Evolutionary conservation across 495 filamentous ascomycete genomes (phyloP).

Genomic region (Podospora bellae-mahoneyi): DNA sequence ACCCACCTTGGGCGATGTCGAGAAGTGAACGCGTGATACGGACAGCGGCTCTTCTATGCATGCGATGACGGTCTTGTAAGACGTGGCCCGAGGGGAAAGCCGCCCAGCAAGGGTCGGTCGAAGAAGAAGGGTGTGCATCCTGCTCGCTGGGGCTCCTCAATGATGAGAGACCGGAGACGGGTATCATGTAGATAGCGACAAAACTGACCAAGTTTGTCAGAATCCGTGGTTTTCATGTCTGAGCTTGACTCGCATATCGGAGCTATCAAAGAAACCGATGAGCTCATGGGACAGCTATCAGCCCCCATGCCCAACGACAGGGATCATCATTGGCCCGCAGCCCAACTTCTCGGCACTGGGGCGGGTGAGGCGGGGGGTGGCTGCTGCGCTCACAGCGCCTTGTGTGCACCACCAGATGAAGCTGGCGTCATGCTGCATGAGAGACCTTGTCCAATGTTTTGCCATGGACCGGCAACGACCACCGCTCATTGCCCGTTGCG

Average conservation of each 20-base stretch:
- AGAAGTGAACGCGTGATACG: constrained; percentile 26
- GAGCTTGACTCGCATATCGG: neutral
- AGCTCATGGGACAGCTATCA: neutral
- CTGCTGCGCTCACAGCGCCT: neutral
- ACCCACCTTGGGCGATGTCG: constrained; percentile 25
- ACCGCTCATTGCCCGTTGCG: no score
- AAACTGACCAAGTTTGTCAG: neutral
- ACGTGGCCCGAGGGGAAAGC: neutral
- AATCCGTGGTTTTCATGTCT: neutral
- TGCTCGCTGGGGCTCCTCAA: neutral
- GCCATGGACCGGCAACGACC: neutral
- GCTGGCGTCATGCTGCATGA: constrained; percentile 11
- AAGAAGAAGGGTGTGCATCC: neutral
- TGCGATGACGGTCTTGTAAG: constrained; percentile 6
- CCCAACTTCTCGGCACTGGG: constrained; percentile 5
- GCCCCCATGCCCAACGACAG: neutral
- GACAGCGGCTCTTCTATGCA: constrained; percentile 1
- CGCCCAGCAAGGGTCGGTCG: neutral
- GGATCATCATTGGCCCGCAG: neutral
- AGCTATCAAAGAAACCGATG: neutral
- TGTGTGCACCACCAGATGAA: neutral
- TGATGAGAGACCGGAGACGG: neutral
- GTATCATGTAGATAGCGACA: neutral
- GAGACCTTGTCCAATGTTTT: neutral
- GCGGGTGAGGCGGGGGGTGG: neutral